A percentile compares a stretch with the other conserved stretches of the same genome.
Evolutionary conservation across 257 asterid genomes (phyloP).

Genomic region (Rubia yunnanensis): DNA sequence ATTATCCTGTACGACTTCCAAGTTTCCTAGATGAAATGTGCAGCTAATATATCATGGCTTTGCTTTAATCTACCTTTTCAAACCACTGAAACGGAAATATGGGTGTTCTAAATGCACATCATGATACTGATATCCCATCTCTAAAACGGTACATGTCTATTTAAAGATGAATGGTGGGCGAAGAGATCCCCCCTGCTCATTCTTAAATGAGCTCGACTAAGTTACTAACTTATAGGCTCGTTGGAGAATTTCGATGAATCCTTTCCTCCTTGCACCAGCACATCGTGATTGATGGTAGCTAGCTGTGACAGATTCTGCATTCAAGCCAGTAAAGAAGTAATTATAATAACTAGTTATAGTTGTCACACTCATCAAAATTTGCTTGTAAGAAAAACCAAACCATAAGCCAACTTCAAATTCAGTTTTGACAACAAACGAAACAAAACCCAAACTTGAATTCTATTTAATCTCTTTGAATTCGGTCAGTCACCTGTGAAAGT

Average conservation of each 20-base stretch:
- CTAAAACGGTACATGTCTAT: no score
- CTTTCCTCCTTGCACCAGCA: conserved; percentile 68
- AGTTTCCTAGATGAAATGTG: not conserved
- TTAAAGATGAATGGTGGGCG: not conserved
- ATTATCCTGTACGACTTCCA: no score
- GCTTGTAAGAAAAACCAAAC: not conserved
- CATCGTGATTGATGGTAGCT: conserved; percentile 84
- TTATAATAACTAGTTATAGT: not conserved
- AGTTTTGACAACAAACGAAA: not conserved
- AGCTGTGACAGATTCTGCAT: conserved; percentile 85
- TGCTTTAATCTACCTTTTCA: not conserved
- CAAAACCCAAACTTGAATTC: not conserved
- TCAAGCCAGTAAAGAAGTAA: not conserved
- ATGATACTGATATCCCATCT: not conserved
- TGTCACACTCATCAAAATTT: no score
- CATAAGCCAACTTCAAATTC: not conserved
- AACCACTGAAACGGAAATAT: not conserved
- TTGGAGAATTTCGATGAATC: conserved; percentile 43
- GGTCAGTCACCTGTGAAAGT: not conserved
- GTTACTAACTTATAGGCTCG: not conserved
- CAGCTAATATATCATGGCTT: not conserved
- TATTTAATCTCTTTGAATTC: not conserved
- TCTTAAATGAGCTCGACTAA: not conserved
- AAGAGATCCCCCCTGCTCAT: not conserved
- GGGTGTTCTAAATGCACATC: not conserved